Conservation (phyloP, 192 early-diverging fungal genomes). For the Ambispora gerdemannii region DNA sequence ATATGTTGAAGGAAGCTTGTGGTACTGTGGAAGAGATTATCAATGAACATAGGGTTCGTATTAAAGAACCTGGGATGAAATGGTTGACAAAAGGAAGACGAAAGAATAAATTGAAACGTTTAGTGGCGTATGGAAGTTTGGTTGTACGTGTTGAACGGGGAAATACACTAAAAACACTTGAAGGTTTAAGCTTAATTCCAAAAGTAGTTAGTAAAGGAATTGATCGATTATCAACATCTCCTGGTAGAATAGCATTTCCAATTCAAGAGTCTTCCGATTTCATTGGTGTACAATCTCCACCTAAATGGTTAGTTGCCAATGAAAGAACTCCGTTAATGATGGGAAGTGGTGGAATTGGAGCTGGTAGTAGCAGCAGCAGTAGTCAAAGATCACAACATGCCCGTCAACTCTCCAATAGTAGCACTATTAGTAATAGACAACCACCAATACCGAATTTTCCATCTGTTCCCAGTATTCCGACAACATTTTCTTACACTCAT, state of each 20-base stretch:
- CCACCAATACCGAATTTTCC: neutral
- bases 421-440: neutral
- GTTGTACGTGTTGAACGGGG: constrained; percentile 42
- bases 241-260: neutral
- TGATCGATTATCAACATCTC: constrained; percentile 19
- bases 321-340: constrained; percentile 19
- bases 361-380: constrained; percentile 33
- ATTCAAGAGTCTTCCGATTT: constrained; percentile 8
- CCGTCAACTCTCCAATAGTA: neutral
- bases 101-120: constrained; percentile 31
- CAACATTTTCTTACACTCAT: constrained; percentile 36
- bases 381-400: neutral
- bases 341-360: constrained; percentile 28
- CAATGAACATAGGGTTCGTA: constrained; percentile 29
- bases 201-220: constrained; percentile 10
- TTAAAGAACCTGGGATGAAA: constrained; percentile 42
- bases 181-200: constrained; percentile 24
- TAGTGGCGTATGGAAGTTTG: constrained; percentile 38
- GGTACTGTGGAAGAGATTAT: constrained; percentile 37
- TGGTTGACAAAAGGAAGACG: constrained; percentile 40
- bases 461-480: constrained; percentile 34
- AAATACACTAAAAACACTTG: constrained; percentile 38
- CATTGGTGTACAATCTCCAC: neutral
- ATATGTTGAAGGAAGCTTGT: constrained; percentile 34
- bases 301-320: constrained; percentile 13